phyloP scores from a whole-genome alignment of 1,139 yeast genomes.

The Diutina rugosa region DNA sequence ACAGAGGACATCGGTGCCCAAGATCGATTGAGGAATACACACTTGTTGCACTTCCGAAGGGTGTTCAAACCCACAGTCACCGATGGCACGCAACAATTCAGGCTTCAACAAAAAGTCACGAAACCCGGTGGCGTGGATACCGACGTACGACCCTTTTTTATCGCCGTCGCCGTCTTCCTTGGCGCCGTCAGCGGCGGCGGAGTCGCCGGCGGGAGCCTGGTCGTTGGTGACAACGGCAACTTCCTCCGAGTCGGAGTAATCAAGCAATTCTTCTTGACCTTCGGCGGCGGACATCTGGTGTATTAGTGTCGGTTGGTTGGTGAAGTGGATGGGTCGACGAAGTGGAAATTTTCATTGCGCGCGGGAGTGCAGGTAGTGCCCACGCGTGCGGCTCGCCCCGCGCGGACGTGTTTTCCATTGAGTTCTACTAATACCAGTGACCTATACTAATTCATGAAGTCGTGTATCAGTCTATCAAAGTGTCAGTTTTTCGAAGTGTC shows the following conservation, averaged over 20 bases:
- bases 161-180: constrained; percentile 31
- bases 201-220: constrained; percentile 45
- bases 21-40: constrained; percentile 95
- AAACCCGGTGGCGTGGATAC: constrained; percentile 97
- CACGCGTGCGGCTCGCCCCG: neutral
- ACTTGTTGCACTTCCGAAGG: constrained; percentile 99
- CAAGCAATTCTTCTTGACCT: constrained; percentile 98
- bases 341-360: neutral
- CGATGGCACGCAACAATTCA: constrained; percentile 92
- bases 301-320: neutral
- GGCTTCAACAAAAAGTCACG: constrained; percentile 95
- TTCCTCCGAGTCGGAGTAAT: constrained; percentile 97
- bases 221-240: constrained; percentile 37
- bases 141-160: constrained; percentile 95
- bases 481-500: neutral
- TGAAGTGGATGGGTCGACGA: constrained; percentile 1
- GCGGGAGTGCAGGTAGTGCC: neutral
- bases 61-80: constrained; percentile 98
- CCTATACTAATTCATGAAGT: too few relatives aligned
- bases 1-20: constrained; percentile 95
- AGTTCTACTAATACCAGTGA: neutral
- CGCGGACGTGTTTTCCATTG: neutral
- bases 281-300: constrained; percentile 50
- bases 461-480: neutral
- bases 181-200: constrained; percentile 25